Percentiles rank a stretch among this genome's conserved stretches.
phyloP scores from a whole-genome alignment of 768 basidiomycete genomes.

The Daedaleopsis sinensis region DNA sequence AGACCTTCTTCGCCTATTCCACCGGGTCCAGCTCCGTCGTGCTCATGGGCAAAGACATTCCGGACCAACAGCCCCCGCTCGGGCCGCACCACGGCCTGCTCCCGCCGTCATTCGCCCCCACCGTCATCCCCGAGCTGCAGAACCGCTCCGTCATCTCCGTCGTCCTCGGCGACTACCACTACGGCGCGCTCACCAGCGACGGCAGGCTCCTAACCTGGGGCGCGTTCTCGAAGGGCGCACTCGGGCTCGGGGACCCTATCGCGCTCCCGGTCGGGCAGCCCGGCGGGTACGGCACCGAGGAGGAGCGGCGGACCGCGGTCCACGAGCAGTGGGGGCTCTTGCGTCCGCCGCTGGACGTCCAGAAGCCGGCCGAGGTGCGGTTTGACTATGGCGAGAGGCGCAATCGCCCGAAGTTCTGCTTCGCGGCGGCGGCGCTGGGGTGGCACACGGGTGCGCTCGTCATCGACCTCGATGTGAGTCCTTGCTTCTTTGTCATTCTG shows the following conservation, averaged over 20 bases:
- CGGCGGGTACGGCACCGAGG: conserved; percentile 55
- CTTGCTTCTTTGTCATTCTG: background rate
- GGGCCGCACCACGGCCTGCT: background rate
- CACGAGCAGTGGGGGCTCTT: conserved; percentile 33
- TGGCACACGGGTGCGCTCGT: conserved; percentile 94
- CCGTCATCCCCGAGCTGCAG: conserved; percentile 73
- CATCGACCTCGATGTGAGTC: conserved; percentile 75
- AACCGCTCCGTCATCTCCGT: conserved; percentile 81
- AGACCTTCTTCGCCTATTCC: conserved; percentile 82
- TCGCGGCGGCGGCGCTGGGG: conserved; percentile 79
- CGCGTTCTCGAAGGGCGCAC: conserved; percentile 70
- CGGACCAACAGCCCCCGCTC: background rate
- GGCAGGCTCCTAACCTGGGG: conserved; percentile 89
- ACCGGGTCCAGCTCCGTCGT: conserved; percentile 72
- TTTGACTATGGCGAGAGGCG: conserved; percentile 64
- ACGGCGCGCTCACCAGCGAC: conserved; percentile 75
- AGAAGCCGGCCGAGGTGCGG: conserved; percentile 66
- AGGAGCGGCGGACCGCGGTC: conserved; percentile 33
- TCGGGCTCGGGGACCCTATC: conserved; percentile 82
- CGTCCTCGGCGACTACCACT: conserved; percentile 92
- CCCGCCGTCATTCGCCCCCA: conserved; percentile 39
- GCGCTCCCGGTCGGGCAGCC: conserved; percentile 54
- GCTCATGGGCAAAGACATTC: conserved; percentile 61
- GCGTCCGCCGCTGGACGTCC: conserved; percentile 45
- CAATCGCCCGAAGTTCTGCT: conserved; percentile 67